These are phyloP conservation scores for Pichia sorboxylosa DNA, from an alignment of 1,139 yeast genomes.

Conservation along the genomic window DNA sequence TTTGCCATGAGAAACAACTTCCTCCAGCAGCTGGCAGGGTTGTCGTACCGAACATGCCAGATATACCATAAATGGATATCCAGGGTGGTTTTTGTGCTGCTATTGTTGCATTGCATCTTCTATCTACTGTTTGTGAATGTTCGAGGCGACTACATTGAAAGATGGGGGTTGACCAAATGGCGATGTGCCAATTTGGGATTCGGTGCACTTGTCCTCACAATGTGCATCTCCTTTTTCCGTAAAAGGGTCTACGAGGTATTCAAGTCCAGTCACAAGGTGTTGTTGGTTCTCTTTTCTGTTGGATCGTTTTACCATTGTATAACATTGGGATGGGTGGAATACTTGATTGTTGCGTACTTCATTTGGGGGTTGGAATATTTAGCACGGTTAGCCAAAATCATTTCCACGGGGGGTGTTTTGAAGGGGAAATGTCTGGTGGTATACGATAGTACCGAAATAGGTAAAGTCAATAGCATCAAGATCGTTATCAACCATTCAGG, in stretches of 20 bases:
- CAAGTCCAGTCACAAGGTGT: conserved; percentile 30
- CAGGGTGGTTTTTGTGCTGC: conserved; percentile 32
- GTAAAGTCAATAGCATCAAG: conserved; percentile 22
- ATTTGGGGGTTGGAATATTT: conserved; percentile 34
- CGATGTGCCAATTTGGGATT: conserved; percentile 29
- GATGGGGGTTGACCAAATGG: conserved; percentile 33
- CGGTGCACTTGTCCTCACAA: conserved; percentile 22
- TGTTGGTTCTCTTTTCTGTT: conserved; percentile 31
- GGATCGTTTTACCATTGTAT: conserved; percentile 38
- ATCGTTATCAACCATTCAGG: conserved; percentile 29
- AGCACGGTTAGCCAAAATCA: conserved; percentile 26
- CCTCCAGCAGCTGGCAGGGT: conserved; percentile 43
- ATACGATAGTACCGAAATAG: conserved; percentile 11
- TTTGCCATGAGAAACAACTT: conserved; percentile 59
- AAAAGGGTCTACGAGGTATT: conserved; percentile 36
- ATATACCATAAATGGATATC: conserved; percentile 53
- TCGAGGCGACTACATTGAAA: conserved; percentile 29
- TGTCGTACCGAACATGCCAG: conserved; percentile 49
- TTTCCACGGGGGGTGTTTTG: conserved; percentile 31
- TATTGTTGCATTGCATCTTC: conserved; percentile 30
- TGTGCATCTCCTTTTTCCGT: conserved; percentile 25
- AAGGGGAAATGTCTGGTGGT: conserved; percentile 28
- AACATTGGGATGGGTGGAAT: conserved; percentile 41
- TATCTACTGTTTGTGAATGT: conserved; percentile 28
- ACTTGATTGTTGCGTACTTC: conserved; percentile 26